Percentiles rank a stretch among this genome's conserved stretches.
Conservation (phyloP, 257 asterid species). For the Parsonsia alboflavescens region DNA sequence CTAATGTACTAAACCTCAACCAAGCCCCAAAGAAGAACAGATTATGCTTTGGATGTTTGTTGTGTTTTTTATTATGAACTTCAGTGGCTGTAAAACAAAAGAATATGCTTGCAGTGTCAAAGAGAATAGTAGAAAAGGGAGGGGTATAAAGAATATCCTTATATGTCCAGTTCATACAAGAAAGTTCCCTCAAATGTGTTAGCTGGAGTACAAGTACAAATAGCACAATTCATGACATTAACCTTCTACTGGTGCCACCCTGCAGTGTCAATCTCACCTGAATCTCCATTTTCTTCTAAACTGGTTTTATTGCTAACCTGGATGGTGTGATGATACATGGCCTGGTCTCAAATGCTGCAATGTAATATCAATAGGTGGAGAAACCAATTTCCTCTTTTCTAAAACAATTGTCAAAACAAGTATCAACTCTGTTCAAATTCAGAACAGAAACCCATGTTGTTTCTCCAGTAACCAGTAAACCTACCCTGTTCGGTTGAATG, state of each 20-base stretch:
- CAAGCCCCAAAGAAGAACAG: not conserved
- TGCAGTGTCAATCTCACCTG: not conserved
- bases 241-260: not conserved
- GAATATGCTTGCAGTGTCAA: not conserved
- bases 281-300: not conserved
- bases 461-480: not conserved
- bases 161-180: not conserved
- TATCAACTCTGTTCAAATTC: conserved; percentile 4
- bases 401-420: not conserved
- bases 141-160: not conserved
- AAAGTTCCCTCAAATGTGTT: not conserved
- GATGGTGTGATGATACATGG: not conserved
- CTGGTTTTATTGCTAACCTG: not conserved
- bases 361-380: not conserved
- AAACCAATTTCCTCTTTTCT: not conserved
- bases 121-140: not conserved
- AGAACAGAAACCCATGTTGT: not conserved
- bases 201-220: not conserved
- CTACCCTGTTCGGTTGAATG: not conserved
- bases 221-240: not conserved
- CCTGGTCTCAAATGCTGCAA: not conserved
- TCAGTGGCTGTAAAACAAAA: not conserved
- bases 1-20: not conserved
- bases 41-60: not conserved
- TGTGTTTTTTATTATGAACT: not conserved